phyloP scores from a whole-genome alignment of 805 yeast genomes.

The Debaryomyces hansenii region DNA sequence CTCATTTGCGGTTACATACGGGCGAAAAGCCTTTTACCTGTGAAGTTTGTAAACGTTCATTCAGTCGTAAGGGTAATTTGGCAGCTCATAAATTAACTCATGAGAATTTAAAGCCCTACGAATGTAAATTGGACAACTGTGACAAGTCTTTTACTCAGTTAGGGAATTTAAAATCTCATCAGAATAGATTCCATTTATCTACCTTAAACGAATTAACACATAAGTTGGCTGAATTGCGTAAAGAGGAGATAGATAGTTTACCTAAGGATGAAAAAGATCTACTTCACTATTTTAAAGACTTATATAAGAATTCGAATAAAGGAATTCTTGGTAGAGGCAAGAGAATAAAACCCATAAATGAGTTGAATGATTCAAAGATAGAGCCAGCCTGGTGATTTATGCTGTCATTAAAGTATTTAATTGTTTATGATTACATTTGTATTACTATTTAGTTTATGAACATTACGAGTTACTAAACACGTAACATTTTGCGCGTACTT shows the following conservation, averaged over 20 bases:
- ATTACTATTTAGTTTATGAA: not conserved
- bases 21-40: constrained; percentile 92
- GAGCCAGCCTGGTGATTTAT: not conserved
- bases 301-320: constrained; percentile 85
- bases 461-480: not conserved
- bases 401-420: not conserved
- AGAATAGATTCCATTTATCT: constrained; percentile 79
- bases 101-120: constrained; percentile 72
- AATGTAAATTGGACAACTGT: constrained; percentile 79
- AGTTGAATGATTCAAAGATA: not conserved
- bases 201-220: constrained; percentile 69
- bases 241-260: constrained; percentile 45
- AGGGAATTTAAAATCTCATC: constrained; percentile 93
- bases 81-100: constrained; percentile 88
- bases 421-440: not conserved
- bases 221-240: constrained; percentile 59
- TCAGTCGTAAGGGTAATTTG: constrained; percentile 88
- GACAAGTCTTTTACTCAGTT: constrained; percentile 85
- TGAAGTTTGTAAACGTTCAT: constrained; percentile 69
- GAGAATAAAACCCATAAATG: constrained; percentile 1
- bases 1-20: constrained; percentile 83
- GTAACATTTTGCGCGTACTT: not conserved
- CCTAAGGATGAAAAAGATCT: constrained; percentile 67
- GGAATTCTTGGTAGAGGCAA: constrained; percentile 93
- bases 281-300: constrained; percentile 72